Base-by-base conservation (phyloP, 208 protist species). In the Tetramitus jugosus region DNA sequence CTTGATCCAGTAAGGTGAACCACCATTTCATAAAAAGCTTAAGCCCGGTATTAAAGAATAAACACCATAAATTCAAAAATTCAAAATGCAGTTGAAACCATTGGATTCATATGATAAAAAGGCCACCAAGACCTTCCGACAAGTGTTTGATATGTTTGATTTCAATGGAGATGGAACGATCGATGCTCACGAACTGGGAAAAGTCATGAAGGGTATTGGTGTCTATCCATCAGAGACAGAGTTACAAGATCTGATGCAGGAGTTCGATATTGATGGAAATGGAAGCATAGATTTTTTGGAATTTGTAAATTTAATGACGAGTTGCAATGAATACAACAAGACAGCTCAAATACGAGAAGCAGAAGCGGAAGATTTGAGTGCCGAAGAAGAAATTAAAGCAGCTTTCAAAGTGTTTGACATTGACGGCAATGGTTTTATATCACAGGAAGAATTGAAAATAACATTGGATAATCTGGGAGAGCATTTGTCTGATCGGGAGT, bases 381-480 rank as follows among this genome's bases (percentile, higher is more conserved):
- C n/a, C n/a, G n/a, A n/a, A n/a, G n/a, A n/a, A 42, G 93, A 96
- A 40, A 88, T 95, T 13, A 85, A 84, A 23, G 91, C 95, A 37
- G 94, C 94, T 8, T 97, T 97, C 87, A 79, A 87, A 1, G 84
- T 91, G 31, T 95, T 98, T 76, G 94, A 98, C 85, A 85, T 88
- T 17, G 91, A 97, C 45, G 86, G 89, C 1, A 90, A 91, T 61
- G 95, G 94, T 37, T 85, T 89, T 45, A 91, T 98, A 69, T 83
- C 90, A 4, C 90, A 89, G 20, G 88, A 91, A 76, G 93, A 96
- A 81, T 86, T 98, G 31, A 87, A 93, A 60, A 92, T 91, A 79
- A 87, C 96, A 67, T 88, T 98, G 77, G 95, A 91, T 10, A 93
- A 94, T 8, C 76, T 96, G 60, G 95, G 95, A 10, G 93, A 97